Percentiles rank a stretch among this genome's conserved stretches.
phyloP scores from a whole-genome alignment of 495 filamentous ascomycete species.

The Gamarada debralockiae region DNA sequence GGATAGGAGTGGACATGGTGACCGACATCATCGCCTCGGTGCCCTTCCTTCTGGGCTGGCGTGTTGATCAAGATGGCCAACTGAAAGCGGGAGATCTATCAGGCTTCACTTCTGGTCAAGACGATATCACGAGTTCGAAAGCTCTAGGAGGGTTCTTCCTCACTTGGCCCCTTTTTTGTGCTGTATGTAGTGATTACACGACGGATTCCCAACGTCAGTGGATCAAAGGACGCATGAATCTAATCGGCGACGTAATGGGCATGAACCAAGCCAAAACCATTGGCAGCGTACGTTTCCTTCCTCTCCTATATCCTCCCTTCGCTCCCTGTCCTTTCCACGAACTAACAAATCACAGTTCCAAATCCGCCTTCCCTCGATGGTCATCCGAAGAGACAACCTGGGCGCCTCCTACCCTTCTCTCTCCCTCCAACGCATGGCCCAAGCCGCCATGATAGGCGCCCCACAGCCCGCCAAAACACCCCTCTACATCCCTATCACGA shows the following conservation, averaged over 20 bases:
- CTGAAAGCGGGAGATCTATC: constrained; percentile 8
- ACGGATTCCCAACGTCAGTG: constrained; percentile 46
- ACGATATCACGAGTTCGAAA: constrained; percentile 28
- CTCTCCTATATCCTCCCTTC: background rate
- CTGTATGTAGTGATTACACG: constrained; percentile 41
- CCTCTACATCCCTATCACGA: background rate
- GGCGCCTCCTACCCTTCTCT: background rate
- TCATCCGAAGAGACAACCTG: background rate
- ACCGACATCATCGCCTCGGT: constrained; percentile 46
- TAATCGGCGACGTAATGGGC: constrained; percentile 43
- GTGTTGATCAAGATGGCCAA: constrained; percentile 28
- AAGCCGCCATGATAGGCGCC: no score
- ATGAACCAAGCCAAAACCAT: constrained; percentile 46
- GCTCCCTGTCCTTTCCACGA: background rate
- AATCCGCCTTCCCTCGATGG: background rate
- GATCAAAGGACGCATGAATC: constrained; percentile 39
- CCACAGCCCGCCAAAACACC: constrained; percentile 30
- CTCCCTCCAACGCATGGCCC: no score
- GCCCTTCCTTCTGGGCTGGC: constrained; percentile 50
- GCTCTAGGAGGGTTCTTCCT: constrained; percentile 44
- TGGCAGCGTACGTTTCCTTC: constrained; percentile 28
- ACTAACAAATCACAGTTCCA: constrained; percentile 7
- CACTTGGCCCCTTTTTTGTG: constrained; percentile 38
- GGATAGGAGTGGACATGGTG: constrained; percentile 36
- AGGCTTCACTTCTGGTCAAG: constrained; percentile 35